These are phyloP conservation scores for Hibiscus mutabilis DNA, from an alignment of 345 rosid genomes.

Conservation along the genomic window DNA sequence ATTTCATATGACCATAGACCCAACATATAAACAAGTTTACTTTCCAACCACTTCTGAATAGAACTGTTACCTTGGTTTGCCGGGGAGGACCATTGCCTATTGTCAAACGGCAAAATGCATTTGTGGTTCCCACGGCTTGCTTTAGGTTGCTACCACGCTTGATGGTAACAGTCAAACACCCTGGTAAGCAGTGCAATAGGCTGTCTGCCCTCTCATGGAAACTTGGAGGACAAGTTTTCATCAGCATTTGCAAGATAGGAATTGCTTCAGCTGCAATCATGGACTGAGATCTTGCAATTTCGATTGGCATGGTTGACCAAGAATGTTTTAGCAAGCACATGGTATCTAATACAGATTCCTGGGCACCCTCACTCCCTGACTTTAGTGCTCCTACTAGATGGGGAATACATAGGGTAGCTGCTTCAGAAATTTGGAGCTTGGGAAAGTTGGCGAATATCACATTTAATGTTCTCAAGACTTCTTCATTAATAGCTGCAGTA, in stretches of 20 bases:
- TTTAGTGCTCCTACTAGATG: constrained; percentile 70
- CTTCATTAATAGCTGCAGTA: constrained; percentile 59
- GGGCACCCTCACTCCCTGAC: constrained; percentile 68
- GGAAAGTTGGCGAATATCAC: constrained; percentile 77
- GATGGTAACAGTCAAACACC: constrained; percentile 70
- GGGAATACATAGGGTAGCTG: constrained; percentile 87
- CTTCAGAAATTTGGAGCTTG: constrained; percentile 71
- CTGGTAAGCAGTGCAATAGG: constrained; percentile 87
- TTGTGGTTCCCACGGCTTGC: constrained; percentile 73
- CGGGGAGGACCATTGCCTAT: constrained; percentile 79
- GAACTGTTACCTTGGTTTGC: constrained; percentile 66
- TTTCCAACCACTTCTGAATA: neutral
- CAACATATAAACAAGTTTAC: neutral
- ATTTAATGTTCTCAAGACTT: constrained; percentile 66
- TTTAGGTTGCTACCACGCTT: constrained; percentile 77
- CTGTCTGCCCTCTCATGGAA: constrained; percentile 81
- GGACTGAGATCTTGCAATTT: constrained; percentile 75
- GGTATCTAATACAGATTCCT: constrained; percentile 70
- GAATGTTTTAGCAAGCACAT: constrained; percentile 70
- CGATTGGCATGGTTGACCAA: constrained; percentile 73
- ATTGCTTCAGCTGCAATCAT: constrained; percentile 80
- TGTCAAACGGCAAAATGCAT: constrained; percentile 75
- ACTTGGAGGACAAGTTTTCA: constrained; percentile 78
- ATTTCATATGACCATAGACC: neutral
- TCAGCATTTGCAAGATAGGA: constrained; percentile 70